Evolutionary conservation across 805 yeast species (phyloP), one percentile per base, ranked within the genome.

Genomic region (Kluyveromyces starmeri): DNA sequence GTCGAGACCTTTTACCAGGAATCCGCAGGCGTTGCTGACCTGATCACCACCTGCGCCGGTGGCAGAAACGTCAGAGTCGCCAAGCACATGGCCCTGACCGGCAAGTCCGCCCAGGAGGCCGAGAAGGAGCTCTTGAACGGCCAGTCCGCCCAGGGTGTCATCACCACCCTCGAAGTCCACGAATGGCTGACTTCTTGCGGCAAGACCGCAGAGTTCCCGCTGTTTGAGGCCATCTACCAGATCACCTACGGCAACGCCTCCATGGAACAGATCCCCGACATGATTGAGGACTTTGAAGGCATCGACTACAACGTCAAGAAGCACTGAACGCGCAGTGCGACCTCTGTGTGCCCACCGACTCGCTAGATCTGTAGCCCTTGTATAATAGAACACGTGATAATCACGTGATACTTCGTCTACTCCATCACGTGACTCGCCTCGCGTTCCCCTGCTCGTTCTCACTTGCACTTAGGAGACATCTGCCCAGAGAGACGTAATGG

Each of bases 21-120:
- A 64, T 73, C 85, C 44, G 95, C 96, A 15, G 98, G 98, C 64
- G 97, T 92, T 38, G 98, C 98, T 24, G 98, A 92, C 61, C 71
- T 92, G 54, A 92, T 92, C 62, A 92, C 98, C 36, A 86, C 98
- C 12, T 92, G 98, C 66, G 74, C 94, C 13, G 96, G 96, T 55
- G 98, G 98, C 55, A 77, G 98, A 68, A 92, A 92, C 65, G 95
- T 83, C 49, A 74, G 81, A 58, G 95, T 92, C 41, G 96, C 92
- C 35, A 76, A 71, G 48, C 78, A 73, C 59, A 81, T 84, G 83
- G 89, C 94, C 39, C 69, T 75, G 59, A 70, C 86, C 41, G 80
- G 81, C 41, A 83, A 76, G 51, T 61, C 75, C 41, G 92, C 95
- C 28, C 67, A 70, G 54, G 86, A 78, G 50, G 81, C 92, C 37